Evolutionary conservation across 1,284 basidiomycete genomes (phyloP).

Genomic region (Melampsora americana): DNA sequence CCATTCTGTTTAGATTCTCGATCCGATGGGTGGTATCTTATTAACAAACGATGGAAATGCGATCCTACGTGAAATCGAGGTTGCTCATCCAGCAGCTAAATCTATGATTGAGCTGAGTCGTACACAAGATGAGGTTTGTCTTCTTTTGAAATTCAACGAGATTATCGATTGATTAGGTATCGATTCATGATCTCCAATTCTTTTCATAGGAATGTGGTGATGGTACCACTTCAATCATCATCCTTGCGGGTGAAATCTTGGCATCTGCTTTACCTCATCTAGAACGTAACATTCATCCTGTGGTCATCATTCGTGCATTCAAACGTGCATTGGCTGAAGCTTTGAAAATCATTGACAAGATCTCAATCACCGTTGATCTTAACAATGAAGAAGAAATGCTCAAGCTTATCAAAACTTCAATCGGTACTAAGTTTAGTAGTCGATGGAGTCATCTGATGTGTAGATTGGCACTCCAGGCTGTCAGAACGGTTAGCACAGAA

Average conservation of each 20-base stretch:
- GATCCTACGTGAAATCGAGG: slow-evolving; percentile 94
- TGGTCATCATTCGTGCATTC: slow-evolving; percentile 97
- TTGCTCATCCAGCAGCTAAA: slow-evolving; percentile 96
- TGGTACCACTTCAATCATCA: slow-evolving; percentile 31
- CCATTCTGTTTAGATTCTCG: slow-evolving; percentile 39
- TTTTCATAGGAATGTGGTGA: slow-evolving; percentile 2
- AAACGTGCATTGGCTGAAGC: slow-evolving; percentile 91
- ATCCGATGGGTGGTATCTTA: slow-evolving; percentile 92
- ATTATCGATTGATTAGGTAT: not conserved
- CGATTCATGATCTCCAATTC: slow-evolving; percentile 10
- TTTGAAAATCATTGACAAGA: slow-evolving; percentile 77
- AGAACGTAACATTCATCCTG: slow-evolving; percentile 94
- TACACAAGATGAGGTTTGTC: slow-evolving; percentile 93
- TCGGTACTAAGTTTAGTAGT: slow-evolving; percentile 91
- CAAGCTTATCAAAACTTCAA: slow-evolving; percentile 90
- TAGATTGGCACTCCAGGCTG: slow-evolving; percentile 83
- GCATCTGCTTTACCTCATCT: slow-evolving; percentile 87
- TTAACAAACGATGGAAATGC: slow-evolving; percentile 99
- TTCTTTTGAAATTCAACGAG: too few relatives aligned
- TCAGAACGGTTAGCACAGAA: slow-evolving; percentile 70
- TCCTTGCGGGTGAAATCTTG: slow-evolving; percentile 90
- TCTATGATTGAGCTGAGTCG: slow-evolving; percentile 98
- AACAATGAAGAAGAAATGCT: slow-evolving; percentile 88
- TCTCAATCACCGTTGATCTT: slow-evolving; percentile 86
- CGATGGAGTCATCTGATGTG: too few relatives aligned